phyloP scores from a whole-genome alignment of 2,329 filamentous ascomycete species.

The Exophiala aquamarina region DNA sequence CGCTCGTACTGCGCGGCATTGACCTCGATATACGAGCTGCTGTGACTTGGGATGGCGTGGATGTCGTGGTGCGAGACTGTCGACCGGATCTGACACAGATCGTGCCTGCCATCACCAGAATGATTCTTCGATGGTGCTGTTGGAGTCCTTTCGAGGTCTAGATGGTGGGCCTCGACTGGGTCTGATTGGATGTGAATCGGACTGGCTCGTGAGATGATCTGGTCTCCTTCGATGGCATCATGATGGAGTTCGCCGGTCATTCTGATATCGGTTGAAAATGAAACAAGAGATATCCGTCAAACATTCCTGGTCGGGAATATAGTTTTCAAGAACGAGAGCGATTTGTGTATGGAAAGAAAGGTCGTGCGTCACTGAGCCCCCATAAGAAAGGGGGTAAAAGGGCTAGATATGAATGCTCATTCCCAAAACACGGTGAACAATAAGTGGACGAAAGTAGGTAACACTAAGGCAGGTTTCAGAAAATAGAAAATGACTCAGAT shows the following conservation, averaged over 20 bases:
- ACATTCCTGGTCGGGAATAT: slow-evolving; percentile 3
- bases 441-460: too few relatives aligned
- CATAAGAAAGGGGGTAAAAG: too few relatives aligned
- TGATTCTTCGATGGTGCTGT: slow-evolving; percentile 1
- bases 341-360: too few relatives aligned
- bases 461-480: too few relatives aligned
- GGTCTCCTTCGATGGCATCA: slow-evolving; percentile 14
- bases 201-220: slow-evolving; percentile 1
- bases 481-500: too few relatives aligned
- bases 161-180: not conserved
- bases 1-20: slow-evolving; percentile 63
- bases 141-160: slow-evolving; percentile 13
- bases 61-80: slow-evolving; percentile 34
- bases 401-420: too few relatives aligned
- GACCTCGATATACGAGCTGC: slow-evolving; percentile 31
- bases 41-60: slow-evolving; percentile 19
- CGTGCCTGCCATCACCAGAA: slow-evolving; percentile 9
- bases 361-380: too few relatives aligned
- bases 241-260: slow-evolving; percentile 26
- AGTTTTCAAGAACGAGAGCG: too few relatives aligned
- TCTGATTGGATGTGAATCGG: slow-evolving; percentile 9
- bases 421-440: too few relatives aligned
- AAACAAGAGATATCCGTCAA: not conserved
- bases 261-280: not conserved
- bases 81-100: slow-evolving; percentile 34